Evolutionary conservation across 2,329 filamentous ascomycete genomes (phyloP), one percentile per base, ranked within the genome.

Genomic region (Diaporthe sp.): DNA sequence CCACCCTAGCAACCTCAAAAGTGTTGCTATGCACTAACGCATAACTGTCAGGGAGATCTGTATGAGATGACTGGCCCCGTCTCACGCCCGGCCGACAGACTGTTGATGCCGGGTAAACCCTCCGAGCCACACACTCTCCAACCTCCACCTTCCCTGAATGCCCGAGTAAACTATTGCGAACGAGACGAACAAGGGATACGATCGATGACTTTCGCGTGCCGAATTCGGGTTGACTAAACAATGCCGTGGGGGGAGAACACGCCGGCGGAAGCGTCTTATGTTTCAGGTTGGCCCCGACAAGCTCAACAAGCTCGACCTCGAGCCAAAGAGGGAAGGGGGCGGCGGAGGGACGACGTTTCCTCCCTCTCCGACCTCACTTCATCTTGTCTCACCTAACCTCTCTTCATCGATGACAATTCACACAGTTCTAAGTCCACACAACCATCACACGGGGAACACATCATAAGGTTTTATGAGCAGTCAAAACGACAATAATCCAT

Each of bases 401-500:
- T n/a, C n/a, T n/a, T 38, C 64, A 13, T 13, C n/a, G 3, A 40
- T 15, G 10, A 8, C 30, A 22, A 5, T 22, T 12, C 3, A 4
- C 30, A 8, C 3, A 5, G 2, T 25, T 30, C 42, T 10, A 1
- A 22, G 12, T 38, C 47, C n/a, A 54, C 15, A 19, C 7, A 6
- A 2, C 13, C n/a, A 54, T 12, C 22, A 19, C 33, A 66, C 4
- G 17, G 3, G 13, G n/a, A 25, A 47, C 33, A 68, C 28, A n/a
- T 5, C 6, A 47, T 17, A 19, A 35, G 6, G 12, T 19, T 7
- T 17, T 35, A 19, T 30, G 58, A 64, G 38, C 7, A 28, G 25
- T 64, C 58, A 30, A 67, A 52, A 67, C 40, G 40, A 64, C 60
- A 38, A 64, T 38, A 64, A 61, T 61, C 58, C 64, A 54, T 68